These are phyloP conservation scores for Fusarium devonianum DNA, from an alignment of 2,329 filamentous ascomycete genomes.

Conservation along the genomic window DNA sequence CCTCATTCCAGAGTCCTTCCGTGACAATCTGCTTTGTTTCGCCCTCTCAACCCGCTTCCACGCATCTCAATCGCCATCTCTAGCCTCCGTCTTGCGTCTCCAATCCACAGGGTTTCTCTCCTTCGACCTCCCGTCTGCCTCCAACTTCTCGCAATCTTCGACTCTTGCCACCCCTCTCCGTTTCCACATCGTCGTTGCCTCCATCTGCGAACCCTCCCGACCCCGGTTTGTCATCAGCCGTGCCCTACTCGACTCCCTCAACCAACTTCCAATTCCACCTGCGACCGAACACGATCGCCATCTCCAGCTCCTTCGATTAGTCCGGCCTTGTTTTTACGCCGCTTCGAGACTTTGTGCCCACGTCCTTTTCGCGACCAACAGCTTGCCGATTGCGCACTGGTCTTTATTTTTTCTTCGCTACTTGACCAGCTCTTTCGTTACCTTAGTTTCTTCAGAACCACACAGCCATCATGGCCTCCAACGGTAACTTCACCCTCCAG, in stretches of 20 bases:
- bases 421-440: conserved; percentile 15
- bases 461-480: conserved; percentile 60
- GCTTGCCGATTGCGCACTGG: conserved; percentile 30
- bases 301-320: conserved; percentile 15
- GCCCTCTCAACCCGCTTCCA: conserved; percentile 14
- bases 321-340: conserved; percentile 10
- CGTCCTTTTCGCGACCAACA: conserved; percentile 27
- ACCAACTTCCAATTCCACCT: conserved; percentile 9
- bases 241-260: conserved; percentile 29
- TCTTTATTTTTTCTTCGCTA: conserved; percentile 29
- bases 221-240: conserved; percentile 36
- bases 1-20: conserved; percentile 26
- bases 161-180: conserved; percentile 37
- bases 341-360: conserved; percentile 18
- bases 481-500: conserved; percentile 60
- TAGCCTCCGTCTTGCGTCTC: conserved; percentile 16
- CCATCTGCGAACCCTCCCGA: conserved; percentile 34
- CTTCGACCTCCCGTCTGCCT: conserved; percentile 20
- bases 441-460: conserved; percentile 24
- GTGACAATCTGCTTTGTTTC: conserved; percentile 11
- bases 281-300: conserved; percentile 27
- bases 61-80: conserved; percentile 22
- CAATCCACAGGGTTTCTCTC: conserved; percentile 22
- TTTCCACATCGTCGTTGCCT: conserved; percentile 30
- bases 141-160: conserved; percentile 16